Conservation (phyloP, 139 green algal genomes). For the Zygnema cylindricum region DNA sequence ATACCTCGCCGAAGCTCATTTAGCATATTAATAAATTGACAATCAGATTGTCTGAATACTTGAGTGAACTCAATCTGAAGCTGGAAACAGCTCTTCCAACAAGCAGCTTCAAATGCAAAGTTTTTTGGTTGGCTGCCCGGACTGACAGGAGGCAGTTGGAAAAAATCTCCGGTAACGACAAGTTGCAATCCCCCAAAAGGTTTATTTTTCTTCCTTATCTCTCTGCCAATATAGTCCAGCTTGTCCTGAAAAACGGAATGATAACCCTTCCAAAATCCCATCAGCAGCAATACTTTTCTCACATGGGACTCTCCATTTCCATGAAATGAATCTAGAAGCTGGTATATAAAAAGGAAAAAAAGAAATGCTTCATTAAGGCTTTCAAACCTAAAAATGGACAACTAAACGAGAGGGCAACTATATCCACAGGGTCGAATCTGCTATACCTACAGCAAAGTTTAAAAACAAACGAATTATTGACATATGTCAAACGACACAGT, state of each 20-base stretch:
- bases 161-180: constrained; percentile 78
- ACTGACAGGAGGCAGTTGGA: constrained; percentile 75
- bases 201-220: constrained; percentile 14
- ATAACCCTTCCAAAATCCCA: neutral
- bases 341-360: no score
- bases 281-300: neutral
- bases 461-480: constrained; percentile 15
- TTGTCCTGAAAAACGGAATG: constrained; percentile 40
- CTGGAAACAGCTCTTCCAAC: constrained; percentile 67
- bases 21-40: constrained; percentile 71
- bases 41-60: constrained; percentile 72
- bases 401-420: no score
- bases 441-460: no score
- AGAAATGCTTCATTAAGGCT: no score
- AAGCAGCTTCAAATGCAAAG: constrained; percentile 72
- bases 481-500: neutral
- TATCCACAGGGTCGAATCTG: no score
- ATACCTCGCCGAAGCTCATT: constrained; percentile 65
- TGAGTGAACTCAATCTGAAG: constrained; percentile 65
- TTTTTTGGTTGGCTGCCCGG: constrained; percentile 39
- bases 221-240: constrained; percentile 43
- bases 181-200: constrained; percentile 80
- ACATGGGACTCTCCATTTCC: no score
- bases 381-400: neutral
- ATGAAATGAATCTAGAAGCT: no score